Percentiles rank a stretch among this genome's conserved stretches.
Conservation (phyloP, 768 basidiomycete species). For the Boletus rubropictus region DNA sequence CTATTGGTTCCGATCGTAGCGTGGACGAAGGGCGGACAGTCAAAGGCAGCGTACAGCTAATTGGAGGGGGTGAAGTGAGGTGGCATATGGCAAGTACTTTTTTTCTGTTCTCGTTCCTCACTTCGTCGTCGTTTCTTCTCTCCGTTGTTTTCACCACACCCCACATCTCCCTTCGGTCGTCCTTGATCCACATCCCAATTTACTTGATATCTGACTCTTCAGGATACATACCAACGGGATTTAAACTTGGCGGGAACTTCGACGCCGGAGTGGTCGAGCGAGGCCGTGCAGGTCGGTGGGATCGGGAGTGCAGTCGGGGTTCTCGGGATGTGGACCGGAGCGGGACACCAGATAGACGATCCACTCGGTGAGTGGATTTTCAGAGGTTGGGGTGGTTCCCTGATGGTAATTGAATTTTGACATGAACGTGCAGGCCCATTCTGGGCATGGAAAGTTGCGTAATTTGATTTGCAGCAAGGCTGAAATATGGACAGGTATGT, state of each 20-base stretch:
- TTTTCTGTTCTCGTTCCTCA: neutral
- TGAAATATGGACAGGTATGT: too few relatives aligned
- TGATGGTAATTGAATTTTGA: neutral
- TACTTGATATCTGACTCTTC: neutral
- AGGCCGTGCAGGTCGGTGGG: slow-evolving; percentile 54
- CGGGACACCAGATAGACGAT: slow-evolving; percentile 39
- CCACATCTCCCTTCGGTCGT: neutral
- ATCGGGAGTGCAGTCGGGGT: slow-evolving; percentile 48
- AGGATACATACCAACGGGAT: slow-evolving; percentile 27
- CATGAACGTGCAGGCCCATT: slow-evolving; percentile 31
- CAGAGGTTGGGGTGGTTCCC: neutral
- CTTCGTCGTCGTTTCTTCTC: neutral
- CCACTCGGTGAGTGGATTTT: slow-evolving; percentile 36
- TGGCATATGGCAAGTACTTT: slow-evolving; percentile 43
- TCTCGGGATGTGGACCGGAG: slow-evolving; percentile 53
- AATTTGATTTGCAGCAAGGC: slow-evolving; percentile 1
- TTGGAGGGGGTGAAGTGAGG: slow-evolving; percentile 44
- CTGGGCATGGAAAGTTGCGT: slow-evolving; percentile 40
- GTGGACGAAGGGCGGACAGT: slow-evolving; percentile 31
- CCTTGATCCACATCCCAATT: neutral
- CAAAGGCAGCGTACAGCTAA: slow-evolving; percentile 43
- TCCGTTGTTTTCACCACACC: too few relatives aligned
- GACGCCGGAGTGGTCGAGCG: slow-evolving; percentile 45
- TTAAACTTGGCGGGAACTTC: slow-evolving; percentile 30
- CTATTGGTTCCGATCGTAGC: slow-evolving; percentile 35